phyloP scores from a whole-genome alignment of 1,284 basidiomycete species.

The Ustilago vetiveriae region DNA sequence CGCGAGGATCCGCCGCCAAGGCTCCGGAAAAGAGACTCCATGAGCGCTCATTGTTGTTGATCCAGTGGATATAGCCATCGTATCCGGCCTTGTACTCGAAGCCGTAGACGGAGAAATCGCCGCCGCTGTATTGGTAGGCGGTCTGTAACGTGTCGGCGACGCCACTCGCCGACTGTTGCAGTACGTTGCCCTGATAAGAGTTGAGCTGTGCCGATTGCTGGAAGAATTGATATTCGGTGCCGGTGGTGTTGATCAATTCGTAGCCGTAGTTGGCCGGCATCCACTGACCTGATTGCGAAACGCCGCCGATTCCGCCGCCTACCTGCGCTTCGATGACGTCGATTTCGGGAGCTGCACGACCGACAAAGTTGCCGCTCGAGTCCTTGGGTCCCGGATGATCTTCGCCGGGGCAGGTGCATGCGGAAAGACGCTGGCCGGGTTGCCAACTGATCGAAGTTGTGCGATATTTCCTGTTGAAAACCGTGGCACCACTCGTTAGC shows the following conservation, averaged over 20 bases:
- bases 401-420: constrained; percentile 78
- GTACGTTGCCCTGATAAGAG: constrained; percentile 54
- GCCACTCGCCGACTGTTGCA: constrained; percentile 63
- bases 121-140: constrained; percentile 47
- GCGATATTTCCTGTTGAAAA: constrained; percentile 68
- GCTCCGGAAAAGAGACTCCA: constrained; percentile 74
- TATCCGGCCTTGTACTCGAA: constrained; percentile 71
- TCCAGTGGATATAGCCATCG: constrained; percentile 75
- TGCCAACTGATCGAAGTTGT: constrained; percentile 69
- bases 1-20: constrained; percentile 74
- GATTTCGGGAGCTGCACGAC: constrained; percentile 75
- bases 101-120: constrained; percentile 55
- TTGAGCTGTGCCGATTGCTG: constrained; percentile 45
- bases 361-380: constrained; percentile 77
- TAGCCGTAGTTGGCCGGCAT: constrained; percentile 74
- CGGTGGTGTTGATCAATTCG: constrained; percentile 54
- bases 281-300: constrained; percentile 81
- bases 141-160: constrained; percentile 54
- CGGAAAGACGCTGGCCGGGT: constrained; percentile 78
- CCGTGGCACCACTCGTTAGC: constrained; percentile 83
- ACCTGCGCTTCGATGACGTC: constrained; percentile 75
- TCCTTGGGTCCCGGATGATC: constrained; percentile 82
- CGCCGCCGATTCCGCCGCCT: constrained; percentile 69
- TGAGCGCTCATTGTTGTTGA: constrained; percentile 39
- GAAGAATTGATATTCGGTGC: constrained; percentile 57